A percentile compares a stretch with the other conserved stretches of the same genome.
Evolutionary conservation across 306 rosid genomes (phyloP).

Genomic region (Nissolia schottii): DNA sequence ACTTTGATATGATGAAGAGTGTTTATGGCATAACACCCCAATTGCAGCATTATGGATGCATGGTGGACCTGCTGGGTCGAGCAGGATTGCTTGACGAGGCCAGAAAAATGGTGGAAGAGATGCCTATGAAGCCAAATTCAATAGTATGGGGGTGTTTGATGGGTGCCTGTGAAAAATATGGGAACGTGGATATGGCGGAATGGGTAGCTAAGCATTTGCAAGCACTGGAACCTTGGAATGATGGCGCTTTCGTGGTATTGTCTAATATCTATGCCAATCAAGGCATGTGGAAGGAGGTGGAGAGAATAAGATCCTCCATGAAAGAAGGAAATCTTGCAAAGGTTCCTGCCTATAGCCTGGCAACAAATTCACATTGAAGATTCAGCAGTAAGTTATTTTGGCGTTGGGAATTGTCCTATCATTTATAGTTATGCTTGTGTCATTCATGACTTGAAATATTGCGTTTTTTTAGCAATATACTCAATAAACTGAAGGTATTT

Average conservation of each 20-base stretch:
- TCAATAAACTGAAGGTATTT: not conserved
- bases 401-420: not conserved
- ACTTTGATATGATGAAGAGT: slow-evolving; percentile 62
- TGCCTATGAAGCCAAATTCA: slow-evolving; percentile 77
- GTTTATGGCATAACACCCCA: slow-evolving; percentile 49
- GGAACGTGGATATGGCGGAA: slow-evolving; percentile 70
- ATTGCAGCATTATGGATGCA: slow-evolving; percentile 74
- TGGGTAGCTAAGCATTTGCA: slow-evolving; percentile 72
- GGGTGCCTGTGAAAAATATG: slow-evolving; percentile 82
- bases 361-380: slow-evolving; percentile 42
- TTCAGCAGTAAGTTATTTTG: not conserved
- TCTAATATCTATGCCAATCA: slow-evolving; percentile 65
- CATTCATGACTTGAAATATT: not conserved
- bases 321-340: slow-evolving; percentile 47
- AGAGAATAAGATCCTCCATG: slow-evolving; percentile 55
- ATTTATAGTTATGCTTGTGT: not conserved
- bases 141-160: slow-evolving; percentile 70
- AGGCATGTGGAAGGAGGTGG: slow-evolving; percentile 72
- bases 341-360: slow-evolving; percentile 68
- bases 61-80: slow-evolving; percentile 71
- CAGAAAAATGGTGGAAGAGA: slow-evolving; percentile 59
- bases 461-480: not conserved
- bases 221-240: slow-evolving; percentile 73
- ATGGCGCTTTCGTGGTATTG: slow-evolving; percentile 65
- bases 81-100: slow-evolving; percentile 73